Evolutionary conservation across 2,329 filamentous ascomycete genomes (phyloP).

Genomic region (Whalleya microplaca): DNA sequence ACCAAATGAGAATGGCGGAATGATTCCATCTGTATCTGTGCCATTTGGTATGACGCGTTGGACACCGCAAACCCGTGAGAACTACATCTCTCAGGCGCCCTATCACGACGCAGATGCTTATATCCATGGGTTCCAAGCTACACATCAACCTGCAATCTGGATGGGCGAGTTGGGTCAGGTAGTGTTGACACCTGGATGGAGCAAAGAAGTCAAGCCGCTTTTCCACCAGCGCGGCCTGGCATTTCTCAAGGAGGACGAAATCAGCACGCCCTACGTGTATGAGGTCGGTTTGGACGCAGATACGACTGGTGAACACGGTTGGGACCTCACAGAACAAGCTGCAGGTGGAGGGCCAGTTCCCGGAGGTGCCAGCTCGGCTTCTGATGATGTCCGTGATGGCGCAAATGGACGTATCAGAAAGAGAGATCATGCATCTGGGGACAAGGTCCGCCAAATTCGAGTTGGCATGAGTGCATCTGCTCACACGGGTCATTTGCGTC

Average conservation of each 20-base stretch:
- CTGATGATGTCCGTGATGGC: constrained; percentile 40
- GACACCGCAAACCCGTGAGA: constrained; percentile 52
- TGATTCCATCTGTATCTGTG: constrained; percentile 43
- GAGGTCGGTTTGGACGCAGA: constrained; percentile 47
- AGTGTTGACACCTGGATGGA: constrained; percentile 45
- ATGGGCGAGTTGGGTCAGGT: constrained; percentile 54
- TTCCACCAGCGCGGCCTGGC: constrained; percentile 47
- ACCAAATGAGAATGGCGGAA: constrained; percentile 41
- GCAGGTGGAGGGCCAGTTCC: constrained; percentile 41
- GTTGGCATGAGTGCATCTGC: constrained; percentile 46
- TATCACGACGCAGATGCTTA: constrained; percentile 48
- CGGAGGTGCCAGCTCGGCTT: constrained; percentile 44
- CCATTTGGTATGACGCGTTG: constrained; percentile 56
- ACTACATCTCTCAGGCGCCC: constrained; percentile 53
- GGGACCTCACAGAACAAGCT: constrained; percentile 41
- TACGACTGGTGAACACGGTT: constrained; percentile 36
- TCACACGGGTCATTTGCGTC: constrained; percentile 46
- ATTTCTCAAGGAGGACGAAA: constrained; percentile 48
- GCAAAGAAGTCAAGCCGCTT: constrained; percentile 32
- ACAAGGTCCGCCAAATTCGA: constrained; percentile 29
- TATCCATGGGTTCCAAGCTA: constrained; percentile 54
- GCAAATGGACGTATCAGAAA: constrained; percentile 44
- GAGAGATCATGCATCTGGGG: constrained; percentile 12
- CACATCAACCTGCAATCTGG: constrained; percentile 56
- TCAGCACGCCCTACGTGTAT: constrained; percentile 50